Evolutionary conservation across 495 filamentous ascomycete genomes (phyloP).

Genomic region (Melanomma pulvis-pyrius): DNA sequence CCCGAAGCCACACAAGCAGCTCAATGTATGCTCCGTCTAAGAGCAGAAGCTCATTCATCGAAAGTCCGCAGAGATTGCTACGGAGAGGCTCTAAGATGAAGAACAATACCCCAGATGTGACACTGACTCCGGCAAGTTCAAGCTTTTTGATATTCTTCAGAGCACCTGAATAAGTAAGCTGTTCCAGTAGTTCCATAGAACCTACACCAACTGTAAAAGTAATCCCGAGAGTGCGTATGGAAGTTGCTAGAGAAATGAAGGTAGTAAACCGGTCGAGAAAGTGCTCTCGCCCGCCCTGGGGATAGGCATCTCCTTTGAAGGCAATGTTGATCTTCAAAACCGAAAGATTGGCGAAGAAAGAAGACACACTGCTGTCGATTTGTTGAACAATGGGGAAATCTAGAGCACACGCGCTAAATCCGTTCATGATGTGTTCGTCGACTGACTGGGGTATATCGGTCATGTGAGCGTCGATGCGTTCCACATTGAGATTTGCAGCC

Average conservation of each 20-base stretch:
- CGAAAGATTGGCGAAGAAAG: not conserved
- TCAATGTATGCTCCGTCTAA: not conserved
- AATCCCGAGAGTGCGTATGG: not conserved
- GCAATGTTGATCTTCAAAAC: not conserved
- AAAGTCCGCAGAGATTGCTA: not conserved
- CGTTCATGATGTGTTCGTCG: not conserved
- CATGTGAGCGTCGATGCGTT: conserved; percentile 6
- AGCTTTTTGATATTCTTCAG: not conserved
- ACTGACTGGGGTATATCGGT: not conserved
- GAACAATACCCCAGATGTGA: not conserved
- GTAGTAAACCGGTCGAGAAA: not conserved
- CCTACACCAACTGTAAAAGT: not conserved
- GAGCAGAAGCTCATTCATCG: not conserved
- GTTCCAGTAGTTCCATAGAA: not conserved
- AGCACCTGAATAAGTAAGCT: not conserved
- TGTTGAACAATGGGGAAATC: not conserved
- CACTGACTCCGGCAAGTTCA: not conserved
- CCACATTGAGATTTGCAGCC: not conserved
- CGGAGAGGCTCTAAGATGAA: not conserved
- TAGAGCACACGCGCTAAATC: not conserved
- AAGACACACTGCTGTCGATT: not conserved
- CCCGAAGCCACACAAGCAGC: not conserved
- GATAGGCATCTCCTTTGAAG: not conserved
- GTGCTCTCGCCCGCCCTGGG: not conserved
- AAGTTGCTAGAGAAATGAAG: not conserved